Evolutionary conservation across 345 rosid genomes (phyloP).

Genomic region (Garcia nutans): DNA sequence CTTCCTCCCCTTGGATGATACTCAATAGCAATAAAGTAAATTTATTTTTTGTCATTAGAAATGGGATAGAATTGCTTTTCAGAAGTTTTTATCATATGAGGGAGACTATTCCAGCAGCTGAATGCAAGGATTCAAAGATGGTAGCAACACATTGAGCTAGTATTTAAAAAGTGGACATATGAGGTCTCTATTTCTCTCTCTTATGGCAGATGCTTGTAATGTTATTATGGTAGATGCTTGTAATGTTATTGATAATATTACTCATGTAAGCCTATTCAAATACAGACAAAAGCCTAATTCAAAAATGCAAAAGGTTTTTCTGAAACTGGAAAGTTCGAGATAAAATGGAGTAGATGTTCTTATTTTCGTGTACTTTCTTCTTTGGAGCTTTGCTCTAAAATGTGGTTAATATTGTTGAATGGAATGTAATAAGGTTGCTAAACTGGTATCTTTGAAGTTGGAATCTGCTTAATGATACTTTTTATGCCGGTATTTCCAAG

Average conservation of each 20-base stretch:
- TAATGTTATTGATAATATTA: neutral
- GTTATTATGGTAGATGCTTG: neutral
- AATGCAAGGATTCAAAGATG: neutral
- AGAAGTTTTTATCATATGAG: neutral
- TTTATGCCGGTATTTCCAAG: neutral
- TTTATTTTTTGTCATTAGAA: neutral
- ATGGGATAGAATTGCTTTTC: neutral
- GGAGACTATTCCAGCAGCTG: neutral
- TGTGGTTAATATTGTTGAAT: neutral
- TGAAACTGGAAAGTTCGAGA: neutral
- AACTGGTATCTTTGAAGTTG: neutral
- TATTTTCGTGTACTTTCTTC: neutral
- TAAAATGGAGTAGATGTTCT: neutral
- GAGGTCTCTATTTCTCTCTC: neutral
- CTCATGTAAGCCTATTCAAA: neutral
- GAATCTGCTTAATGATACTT: neutral
- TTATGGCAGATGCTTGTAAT: neutral
- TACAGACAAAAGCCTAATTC: neutral
- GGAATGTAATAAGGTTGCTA: neutral
- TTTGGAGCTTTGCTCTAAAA: neutral
- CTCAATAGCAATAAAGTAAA: neutral
- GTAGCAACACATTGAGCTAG: neutral
- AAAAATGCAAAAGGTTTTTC: neutral
- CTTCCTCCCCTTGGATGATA: neutral
- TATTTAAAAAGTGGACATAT: neutral